Conservation (phyloP, 2,329 filamentous ascomycete species). For the Phialophora expanda region DNA sequence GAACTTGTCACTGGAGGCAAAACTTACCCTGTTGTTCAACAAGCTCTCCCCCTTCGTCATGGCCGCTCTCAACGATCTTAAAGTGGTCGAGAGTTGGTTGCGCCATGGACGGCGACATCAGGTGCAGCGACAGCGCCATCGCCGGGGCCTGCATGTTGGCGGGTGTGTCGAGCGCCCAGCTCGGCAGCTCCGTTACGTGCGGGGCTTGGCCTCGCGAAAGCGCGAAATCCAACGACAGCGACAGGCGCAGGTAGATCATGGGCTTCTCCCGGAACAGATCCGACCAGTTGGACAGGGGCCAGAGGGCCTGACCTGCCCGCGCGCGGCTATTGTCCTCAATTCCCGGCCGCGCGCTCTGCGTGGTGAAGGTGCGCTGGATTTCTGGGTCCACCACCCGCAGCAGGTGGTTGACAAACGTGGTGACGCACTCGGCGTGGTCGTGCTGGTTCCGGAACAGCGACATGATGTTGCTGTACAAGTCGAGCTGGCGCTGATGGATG, state of each 20-base stretch:
- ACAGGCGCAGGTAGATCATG: slow-evolving; percentile 11
- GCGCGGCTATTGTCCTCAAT: slow-evolving; percentile 2
- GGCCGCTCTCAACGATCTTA: neutral
- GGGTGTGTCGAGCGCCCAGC: slow-evolving; percentile 11
- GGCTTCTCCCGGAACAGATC: slow-evolving; percentile 6
- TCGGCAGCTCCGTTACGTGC: slow-evolving; percentile 8
- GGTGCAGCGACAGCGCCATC: slow-evolving; percentile 2
- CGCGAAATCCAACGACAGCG: slow-evolving; percentile 5
- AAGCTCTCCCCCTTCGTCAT: slow-evolving; percentile 3
- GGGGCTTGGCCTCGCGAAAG: slow-evolving; percentile 9
- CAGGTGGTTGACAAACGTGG: slow-evolving; percentile 7
- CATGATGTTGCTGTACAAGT: slow-evolving; percentile 3
- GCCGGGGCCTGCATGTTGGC: neutral
- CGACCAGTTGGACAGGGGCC: slow-evolving; percentile 7
- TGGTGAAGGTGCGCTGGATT: neutral
- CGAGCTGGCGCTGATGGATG: slow-evolving; percentile 11
- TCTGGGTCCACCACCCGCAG: slow-evolving; percentile 5
- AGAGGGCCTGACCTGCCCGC: neutral
- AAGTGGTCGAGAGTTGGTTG: slow-evolving; percentile 6
- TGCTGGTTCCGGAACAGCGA: slow-evolving; percentile 9
- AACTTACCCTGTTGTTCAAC: neutral
- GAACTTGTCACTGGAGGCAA: neutral
- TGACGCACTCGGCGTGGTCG: slow-evolving; percentile 12
- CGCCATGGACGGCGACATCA: slow-evolving; percentile 11
- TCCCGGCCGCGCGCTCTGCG: neutral